phyloP scores from a whole-genome alignment of 2,329 filamentous ascomycete genomes.

The Neopestalotiopsis sp. region DNA sequence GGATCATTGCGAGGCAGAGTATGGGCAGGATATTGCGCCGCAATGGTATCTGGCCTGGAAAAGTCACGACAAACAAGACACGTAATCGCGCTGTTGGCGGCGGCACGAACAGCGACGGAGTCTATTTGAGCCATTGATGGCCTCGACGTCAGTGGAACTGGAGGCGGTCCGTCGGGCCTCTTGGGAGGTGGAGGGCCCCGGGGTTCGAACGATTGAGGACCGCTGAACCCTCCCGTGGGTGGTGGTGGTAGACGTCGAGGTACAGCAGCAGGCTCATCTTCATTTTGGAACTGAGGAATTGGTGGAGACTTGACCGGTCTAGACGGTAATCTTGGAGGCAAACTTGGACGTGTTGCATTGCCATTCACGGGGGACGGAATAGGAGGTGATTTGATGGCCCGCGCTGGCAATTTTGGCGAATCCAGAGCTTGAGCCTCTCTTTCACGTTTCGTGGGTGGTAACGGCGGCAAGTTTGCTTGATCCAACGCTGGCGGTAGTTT shows the following conservation, averaged over 20 bases:
- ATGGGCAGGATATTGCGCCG: constrained; percentile 74
- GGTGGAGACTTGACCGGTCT: constrained; percentile 45
- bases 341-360: constrained; percentile 41
- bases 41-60: constrained; percentile 78
- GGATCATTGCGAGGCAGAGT: constrained; percentile 70
- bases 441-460: constrained; percentile 61
- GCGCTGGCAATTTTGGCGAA: constrained; percentile 31
- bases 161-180: constrained; percentile 50
- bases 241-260: constrained; percentile 46
- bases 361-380: constrained; percentile 37
- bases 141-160: constrained; percentile 56
- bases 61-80: constrained; percentile 91
- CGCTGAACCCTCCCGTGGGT: constrained; percentile 29
- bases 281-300: constrained; percentile 27
- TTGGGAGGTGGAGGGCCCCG: constrained; percentile 22
- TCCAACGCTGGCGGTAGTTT: constrained; percentile 62
- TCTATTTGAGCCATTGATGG: constrained; percentile 58
- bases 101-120: constrained; percentile 41
- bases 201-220: constrained; percentile 20
- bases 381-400: constrained; percentile 43
- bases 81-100: constrained; percentile 30
- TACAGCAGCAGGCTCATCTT: constrained; percentile 32
- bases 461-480: constrained; percentile 59
- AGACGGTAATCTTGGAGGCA: constrained; percentile 58
- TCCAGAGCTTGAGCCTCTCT: constrained; percentile 50